phyloP scores from a whole-genome alignment of 441 rosid species.

The Euphorbia schlechtendalii region DNA sequence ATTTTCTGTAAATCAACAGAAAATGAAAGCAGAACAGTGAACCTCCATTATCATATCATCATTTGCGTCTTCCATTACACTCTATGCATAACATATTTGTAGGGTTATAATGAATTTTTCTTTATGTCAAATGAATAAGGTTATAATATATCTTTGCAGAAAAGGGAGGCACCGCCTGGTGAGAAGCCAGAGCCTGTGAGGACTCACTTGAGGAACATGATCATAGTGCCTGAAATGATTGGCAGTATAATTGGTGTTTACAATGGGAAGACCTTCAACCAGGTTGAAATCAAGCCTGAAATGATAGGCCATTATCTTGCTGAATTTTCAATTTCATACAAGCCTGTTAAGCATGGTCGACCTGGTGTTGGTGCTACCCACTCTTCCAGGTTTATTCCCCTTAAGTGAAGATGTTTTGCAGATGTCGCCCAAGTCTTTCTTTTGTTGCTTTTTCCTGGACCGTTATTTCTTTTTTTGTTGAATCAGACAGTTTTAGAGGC shows the following conservation, averaged over 20 bases:
- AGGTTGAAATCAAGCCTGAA: slow-evolving; percentile 84
- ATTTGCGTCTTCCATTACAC: too few relatives aligned
- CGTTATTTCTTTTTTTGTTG: background rate
- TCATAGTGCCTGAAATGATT: slow-evolving; percentile 80
- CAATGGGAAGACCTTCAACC: slow-evolving; percentile 87
- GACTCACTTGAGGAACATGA: slow-evolving; percentile 72
- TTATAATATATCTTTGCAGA: slow-evolving; percentile 27
- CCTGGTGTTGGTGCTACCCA: slow-evolving; percentile 93
- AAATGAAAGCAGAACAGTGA: background rate
- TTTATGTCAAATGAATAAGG: background rate
- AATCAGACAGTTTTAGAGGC: background rate
- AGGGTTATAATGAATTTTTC: background rate
- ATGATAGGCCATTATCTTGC: slow-evolving; percentile 87
- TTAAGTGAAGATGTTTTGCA: slow-evolving; percentile 39
- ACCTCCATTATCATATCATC: background rate
- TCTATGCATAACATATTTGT: background rate
- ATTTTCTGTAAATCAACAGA: background rate
- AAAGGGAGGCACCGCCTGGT: slow-evolving; percentile 76
- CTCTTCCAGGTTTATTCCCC: slow-evolving; percentile 83
- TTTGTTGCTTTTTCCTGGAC: background rate
- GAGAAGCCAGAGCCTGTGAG: slow-evolving; percentile 80
- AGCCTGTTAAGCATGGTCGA: slow-evolving; percentile 89
- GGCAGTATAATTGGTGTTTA: slow-evolving; percentile 81
- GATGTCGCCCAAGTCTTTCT: background rate
- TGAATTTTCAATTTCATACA: slow-evolving; percentile 82